Percentiles rank a stretch among this genome's conserved stretches.
These are phyloP conservation scores for Phytophthora agathidicida DNA, from an alignment of 352 stramenopile genomes.

Conservation along the genomic window DNA sequence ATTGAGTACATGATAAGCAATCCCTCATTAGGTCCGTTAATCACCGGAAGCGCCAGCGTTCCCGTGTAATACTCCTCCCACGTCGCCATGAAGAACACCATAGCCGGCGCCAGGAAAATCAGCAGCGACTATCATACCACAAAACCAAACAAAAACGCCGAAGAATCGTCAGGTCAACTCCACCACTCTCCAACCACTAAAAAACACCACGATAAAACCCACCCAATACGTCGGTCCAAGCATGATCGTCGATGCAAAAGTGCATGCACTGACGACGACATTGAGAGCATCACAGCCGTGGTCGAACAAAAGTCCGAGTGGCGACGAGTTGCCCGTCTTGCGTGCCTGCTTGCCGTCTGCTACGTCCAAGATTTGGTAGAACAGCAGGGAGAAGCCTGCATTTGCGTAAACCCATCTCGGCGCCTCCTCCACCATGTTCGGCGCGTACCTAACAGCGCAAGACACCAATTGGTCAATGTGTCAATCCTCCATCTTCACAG, in stretches of 20 bases:
- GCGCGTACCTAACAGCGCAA: constrained; percentile 51
- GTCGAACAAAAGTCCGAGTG: constrained; percentile 85
- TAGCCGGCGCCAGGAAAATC: constrained; percentile 70
- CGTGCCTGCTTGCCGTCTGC: constrained; percentile 88
- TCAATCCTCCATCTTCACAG: too few species aligned
- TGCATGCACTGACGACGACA: constrained; percentile 82
- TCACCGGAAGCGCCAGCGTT: constrained; percentile 92
- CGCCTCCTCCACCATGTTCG: constrained; percentile 85
- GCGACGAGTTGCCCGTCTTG: constrained; percentile 88
- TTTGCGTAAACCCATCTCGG: constrained; percentile 77
- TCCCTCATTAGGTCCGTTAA: constrained; percentile 98
- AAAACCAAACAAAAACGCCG: constrained; percentile 12
- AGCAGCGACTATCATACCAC: constrained; percentile 78
- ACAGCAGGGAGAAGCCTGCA: constrained; percentile 64
- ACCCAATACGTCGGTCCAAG: constrained; percentile 86
- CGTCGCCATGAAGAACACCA: constrained; percentile 97
- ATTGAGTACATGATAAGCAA: constrained; percentile 91
- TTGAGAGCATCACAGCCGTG: constrained; percentile 88
- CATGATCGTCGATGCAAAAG: constrained; percentile 86
- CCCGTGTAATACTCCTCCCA: constrained; percentile 99
- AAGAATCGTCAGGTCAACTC: background rate
- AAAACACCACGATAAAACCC: constrained; percentile 44
- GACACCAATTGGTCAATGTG: constrained; percentile 48
- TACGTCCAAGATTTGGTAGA: constrained; percentile 89
- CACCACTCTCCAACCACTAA: constrained; percentile 4